These are phyloP conservation scores for Xylariaceae sp. DNA, from an alignment of 2,329 filamentous ascomycete genomes.

Conservation along the genomic window DNA sequence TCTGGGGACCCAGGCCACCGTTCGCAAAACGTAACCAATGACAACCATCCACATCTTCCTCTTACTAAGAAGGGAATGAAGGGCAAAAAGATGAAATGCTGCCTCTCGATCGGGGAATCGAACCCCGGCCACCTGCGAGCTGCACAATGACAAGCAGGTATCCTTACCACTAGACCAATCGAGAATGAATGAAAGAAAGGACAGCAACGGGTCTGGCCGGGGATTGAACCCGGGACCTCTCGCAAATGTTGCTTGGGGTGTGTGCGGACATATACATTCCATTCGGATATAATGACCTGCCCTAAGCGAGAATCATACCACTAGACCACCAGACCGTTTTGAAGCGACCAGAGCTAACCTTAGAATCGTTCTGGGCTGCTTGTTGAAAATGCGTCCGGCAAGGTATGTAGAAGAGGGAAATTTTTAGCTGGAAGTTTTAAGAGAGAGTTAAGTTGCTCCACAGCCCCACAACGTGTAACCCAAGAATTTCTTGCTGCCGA, in stretches of 20 bases:
- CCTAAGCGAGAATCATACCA: constrained; percentile 69
- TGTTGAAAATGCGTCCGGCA: no score
- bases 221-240: constrained; percentile 9
- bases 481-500: no score
- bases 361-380: no score
- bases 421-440: no score
- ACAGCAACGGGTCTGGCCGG: not conserved
- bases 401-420: no score
- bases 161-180: not conserved
- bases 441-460: no score
- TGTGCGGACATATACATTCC: no score
- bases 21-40: not conserved
- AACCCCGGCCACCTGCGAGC: constrained; percentile 30
- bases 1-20: no score
- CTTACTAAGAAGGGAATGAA: not conserved
- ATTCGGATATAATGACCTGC: no score
- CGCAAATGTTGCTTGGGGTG: constrained; percentile 16
- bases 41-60: not conserved
- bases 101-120: constrained; percentile 31
- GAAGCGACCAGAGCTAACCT: no score
- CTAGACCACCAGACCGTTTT: constrained; percentile 50
- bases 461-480: no score
- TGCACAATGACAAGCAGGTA: not conserved
- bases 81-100: not conserved
- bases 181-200: not conserved